A percentile compares a stretch with the other conserved stretches of the same genome.
phyloP scores from a whole-genome alignment of 495 filamentous ascomycete species.

The Penicillium robsamsonii region DNA sequence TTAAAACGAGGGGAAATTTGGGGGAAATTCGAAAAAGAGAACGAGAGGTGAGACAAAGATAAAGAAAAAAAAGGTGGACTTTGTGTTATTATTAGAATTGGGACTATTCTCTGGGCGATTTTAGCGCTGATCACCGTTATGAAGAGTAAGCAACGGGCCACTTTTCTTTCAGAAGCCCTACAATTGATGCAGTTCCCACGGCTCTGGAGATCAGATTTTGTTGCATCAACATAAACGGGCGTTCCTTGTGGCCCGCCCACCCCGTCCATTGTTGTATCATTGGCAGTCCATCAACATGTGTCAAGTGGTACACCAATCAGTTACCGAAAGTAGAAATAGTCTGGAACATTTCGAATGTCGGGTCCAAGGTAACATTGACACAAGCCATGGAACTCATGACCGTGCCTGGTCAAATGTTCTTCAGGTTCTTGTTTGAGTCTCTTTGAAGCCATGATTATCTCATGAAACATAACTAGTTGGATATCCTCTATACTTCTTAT shows the following conservation, averaged over 20 bases:
- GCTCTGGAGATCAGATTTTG: background rate
- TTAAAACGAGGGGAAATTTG: background rate
- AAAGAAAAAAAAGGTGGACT: slow-evolving; percentile 5
- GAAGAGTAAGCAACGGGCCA: background rate
- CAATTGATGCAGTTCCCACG: background rate
- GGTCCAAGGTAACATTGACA: background rate
- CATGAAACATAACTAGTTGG: too few relatives aligned
- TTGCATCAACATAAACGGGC: background rate
- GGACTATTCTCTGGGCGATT: background rate
- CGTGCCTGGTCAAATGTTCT: too few relatives aligned
- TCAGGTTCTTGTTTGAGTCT: too few relatives aligned
- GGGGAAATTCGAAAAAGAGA: background rate
- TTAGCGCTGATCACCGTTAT: slow-evolving; percentile 6
- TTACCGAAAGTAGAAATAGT: background rate
- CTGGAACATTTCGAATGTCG: background rate
- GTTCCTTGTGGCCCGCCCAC: background rate
- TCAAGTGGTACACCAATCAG: background rate
- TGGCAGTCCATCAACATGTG: background rate
- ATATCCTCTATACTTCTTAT: too few relatives aligned
- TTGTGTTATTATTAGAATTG: slow-evolving; percentile 8
- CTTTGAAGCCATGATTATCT: too few relatives aligned
- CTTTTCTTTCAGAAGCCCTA: slow-evolving; percentile 1
- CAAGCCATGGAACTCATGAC: background rate
- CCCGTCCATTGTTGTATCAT: background rate
- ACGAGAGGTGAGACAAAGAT: slow-evolving; percentile 6